These are phyloP conservation scores for Wilhelminamyces savonicus DNA, from an alignment of 805 yeast species.

Conservation along the genomic window DNA sequence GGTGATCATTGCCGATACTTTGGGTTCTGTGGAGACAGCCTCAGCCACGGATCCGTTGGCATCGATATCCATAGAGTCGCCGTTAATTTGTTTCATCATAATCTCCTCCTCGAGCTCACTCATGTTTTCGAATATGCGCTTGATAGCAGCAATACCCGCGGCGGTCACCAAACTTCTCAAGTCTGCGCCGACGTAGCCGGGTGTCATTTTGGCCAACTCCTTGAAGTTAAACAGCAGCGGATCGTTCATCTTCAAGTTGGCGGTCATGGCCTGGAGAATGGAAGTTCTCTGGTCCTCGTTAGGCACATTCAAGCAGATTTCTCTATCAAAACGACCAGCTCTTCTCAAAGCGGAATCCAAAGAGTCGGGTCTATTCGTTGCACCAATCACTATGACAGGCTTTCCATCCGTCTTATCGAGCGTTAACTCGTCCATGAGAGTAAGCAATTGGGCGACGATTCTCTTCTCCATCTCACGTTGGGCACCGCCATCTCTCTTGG, in stretches of 20 bases:
- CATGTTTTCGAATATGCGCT: slow-evolving; percentile 71
- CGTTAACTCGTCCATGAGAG: slow-evolving; percentile 90
- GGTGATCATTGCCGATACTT: slow-evolving; percentile 3
- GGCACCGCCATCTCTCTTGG: slow-evolving; percentile 91
- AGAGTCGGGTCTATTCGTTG: slow-evolving; percentile 95
- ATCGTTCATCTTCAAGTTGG: slow-evolving; percentile 50
- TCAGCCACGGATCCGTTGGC: background rate
- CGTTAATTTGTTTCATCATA: slow-evolving; percentile 3
- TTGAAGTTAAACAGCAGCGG: slow-evolving; percentile 57
- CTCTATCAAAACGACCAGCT: slow-evolving; percentile 95
- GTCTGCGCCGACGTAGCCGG: slow-evolving; percentile 98
- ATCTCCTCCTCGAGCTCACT: slow-evolving; percentile 35
- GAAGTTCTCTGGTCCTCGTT: slow-evolving; percentile 74
- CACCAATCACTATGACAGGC: slow-evolving; percentile 92
- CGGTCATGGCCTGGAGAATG: slow-evolving; percentile 71
- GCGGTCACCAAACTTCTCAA: slow-evolving; percentile 89
- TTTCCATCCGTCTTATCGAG: slow-evolving; percentile 85
- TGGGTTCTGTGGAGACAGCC: background rate
- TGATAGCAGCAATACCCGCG: slow-evolving; percentile 91
- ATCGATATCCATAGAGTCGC: slow-evolving; percentile 31
- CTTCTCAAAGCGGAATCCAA: slow-evolving; percentile 91
- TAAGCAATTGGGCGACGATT: slow-evolving; percentile 90
- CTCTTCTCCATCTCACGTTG: slow-evolving; percentile 97
- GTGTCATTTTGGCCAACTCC: slow-evolving; percentile 82
- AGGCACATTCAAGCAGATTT: slow-evolving; percentile 92